Base-by-base conservation (phyloP, 352 stramenopile species). In the Globisporangium sylvaticum region DNA sequence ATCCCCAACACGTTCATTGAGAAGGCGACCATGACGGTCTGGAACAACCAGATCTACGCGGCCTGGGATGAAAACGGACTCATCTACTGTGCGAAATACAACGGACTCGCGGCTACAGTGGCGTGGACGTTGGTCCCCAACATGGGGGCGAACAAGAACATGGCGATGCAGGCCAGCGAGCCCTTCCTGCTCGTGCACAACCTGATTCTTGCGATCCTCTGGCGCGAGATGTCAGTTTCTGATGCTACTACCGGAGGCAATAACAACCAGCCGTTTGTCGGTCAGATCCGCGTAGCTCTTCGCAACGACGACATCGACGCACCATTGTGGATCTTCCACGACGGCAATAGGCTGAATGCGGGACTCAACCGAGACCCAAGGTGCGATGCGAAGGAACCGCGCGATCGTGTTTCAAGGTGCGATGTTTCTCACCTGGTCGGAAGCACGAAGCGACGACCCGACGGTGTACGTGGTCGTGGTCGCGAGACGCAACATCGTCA, bases 261-360 rank as follows among this genome's bases (percentile, higher is more conserved):
- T 22, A 46, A 44, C 2, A 48, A n/a, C 39, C 39, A 46, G 15
- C 39, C 39, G 39, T 58, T 79, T 4, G 69, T 80, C 4, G 79
- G 83, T 0, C 84, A 91, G 42, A 78, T 91, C 46, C 81, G 80
- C 4, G 71, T 91, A 5, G 80, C 83, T 0, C 64, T 88, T 64
- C 68, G 71, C 27, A 91, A 89, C 29, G 72, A 84, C 46, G 80
- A 85, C 32, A 62, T 59, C 18, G 73, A 86, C 27, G 79, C 81
- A 0, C 80, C 77, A 0, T 53, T 86, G 2, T 94, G 85, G 85
- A 88, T 89, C 32, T 91, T 92, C 50, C 83, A 94, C 65, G 85
- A 94, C 54, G 80, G 81, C 1, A 88, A 90, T 42, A 42, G 76
- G 0, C 8, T 62, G 0, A 59, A 70, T 10, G 37, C 64, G 0